Conservation (phyloP, 2,329 filamentous ascomycete species). For the Macrophomina phaseolina region DNA sequence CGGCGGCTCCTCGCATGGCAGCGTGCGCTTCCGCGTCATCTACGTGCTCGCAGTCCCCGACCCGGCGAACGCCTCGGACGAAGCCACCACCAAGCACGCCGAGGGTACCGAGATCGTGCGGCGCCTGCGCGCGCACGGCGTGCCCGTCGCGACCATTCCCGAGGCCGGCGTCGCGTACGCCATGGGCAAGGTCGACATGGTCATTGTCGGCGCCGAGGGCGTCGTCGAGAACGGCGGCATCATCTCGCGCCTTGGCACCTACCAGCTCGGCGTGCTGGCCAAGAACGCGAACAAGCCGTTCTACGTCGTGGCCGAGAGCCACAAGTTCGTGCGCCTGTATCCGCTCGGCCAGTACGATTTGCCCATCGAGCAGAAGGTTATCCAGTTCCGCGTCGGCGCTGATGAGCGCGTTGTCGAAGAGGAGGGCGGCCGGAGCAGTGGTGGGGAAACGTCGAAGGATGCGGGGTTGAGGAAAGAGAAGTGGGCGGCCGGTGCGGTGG, state of each 20-base stretch:
- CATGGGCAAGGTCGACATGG: slow-evolving; percentile 73
- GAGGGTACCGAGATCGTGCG: slow-evolving; percentile 76
- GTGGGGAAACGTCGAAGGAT: slow-evolving; percentile 15
- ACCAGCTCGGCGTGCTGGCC: slow-evolving; percentile 84
- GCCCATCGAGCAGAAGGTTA: slow-evolving; percentile 77
- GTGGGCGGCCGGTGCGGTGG: slow-evolving; percentile 31
- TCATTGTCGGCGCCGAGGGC: slow-evolving; percentile 75
- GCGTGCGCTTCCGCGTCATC: slow-evolving; percentile 80
- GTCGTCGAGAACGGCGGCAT: slow-evolving; percentile 94
- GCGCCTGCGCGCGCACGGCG: slow-evolving; percentile 72
- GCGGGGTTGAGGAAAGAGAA: slow-evolving; percentile 30
- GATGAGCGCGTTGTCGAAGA: slow-evolving; percentile 31
- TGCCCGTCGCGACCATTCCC: slow-evolving; percentile 82
- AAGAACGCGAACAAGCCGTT: slow-evolving; percentile 76
- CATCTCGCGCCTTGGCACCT: slow-evolving; percentile 84
- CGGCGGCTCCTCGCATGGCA: slow-evolving; percentile 41
- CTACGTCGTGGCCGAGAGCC: slow-evolving; percentile 91
- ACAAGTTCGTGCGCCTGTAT: slow-evolving; percentile 93
- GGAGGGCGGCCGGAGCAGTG: slow-evolving; percentile 22
- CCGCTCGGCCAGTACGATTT: slow-evolving; percentile 82
- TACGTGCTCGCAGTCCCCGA: slow-evolving; percentile 58
- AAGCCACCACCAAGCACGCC: slow-evolving; percentile 37
- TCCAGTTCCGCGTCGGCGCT: slow-evolving; percentile 70
- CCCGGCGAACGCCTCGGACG: slow-evolving; percentile 33
- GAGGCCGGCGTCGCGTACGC: slow-evolving; percentile 79